Base-by-base conservation (phyloP, 805 yeast genomes). In the Kurtzmaniella cleridarum region DNA sequence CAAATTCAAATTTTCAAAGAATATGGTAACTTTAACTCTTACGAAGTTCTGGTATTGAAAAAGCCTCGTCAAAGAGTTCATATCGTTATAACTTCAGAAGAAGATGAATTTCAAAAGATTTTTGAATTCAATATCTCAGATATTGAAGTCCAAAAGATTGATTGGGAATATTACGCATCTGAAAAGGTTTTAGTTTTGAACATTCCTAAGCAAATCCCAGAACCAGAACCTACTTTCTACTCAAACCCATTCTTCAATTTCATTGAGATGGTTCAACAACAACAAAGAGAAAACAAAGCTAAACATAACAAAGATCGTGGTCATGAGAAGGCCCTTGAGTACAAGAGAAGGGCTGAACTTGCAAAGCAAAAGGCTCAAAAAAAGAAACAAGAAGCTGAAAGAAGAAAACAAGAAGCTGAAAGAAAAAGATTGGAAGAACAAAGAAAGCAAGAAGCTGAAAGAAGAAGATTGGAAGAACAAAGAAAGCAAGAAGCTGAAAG, bases 1-100 rank as follows among this genome's bases (percentile, higher is more conserved):
- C 68, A 64, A 42, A 55, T 65, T 30, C 67, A 65, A 40, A 59
- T 66, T 36, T 59, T 52, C 44, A 65, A 66, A 45, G 45, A 49
- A 27, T 50, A 41, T 29, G 70, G 71, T 7, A 46, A 57, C 46
- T 66, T 62, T 47, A 46, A 53, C 39, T 49, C 59, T 8, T 63
- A 60, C 47, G 67, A 64, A 41, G 59, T 66, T 32, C 48, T 47
- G 44, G 51, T 49, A 38, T 3, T 53, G 43, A 42, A 49, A 42
- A 42, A 41, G 41, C 34, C 46, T 34, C 29, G 47, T 40, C 31
- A 49, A 41, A 35, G 50, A 40, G 30, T 54, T 40, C 41, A 51
- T 35, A 40, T 59, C 45, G 50, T 53, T 35, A 37, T 55, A 43
- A 33, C 45, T 20, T 52, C 59, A n/a, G 36, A 39, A 32, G 40